These are phyloP conservation scores for Colletotrichum costaricense DNA, from an alignment of 2,329 filamentous ascomycete genomes.

Conservation along the genomic window DNA sequence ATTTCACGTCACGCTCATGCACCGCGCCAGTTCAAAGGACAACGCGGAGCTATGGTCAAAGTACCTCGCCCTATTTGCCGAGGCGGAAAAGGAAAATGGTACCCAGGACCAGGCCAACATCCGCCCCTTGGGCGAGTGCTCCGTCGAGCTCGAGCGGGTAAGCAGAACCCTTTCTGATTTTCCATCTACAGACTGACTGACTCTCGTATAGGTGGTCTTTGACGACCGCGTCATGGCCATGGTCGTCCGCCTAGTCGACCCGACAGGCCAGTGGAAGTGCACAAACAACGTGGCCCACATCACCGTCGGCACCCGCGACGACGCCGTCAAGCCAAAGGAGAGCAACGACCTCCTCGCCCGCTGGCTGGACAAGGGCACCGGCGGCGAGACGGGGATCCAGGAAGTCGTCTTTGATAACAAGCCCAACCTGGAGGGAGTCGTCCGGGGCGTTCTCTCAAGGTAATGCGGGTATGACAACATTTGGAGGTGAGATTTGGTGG, in stretches of 20 bases:
- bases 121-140: conserved; percentile 69
- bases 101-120: conserved; percentile 45
- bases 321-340: conserved; percentile 88
- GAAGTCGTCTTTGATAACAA: conserved; percentile 63
- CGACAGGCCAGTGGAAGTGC: conserved; percentile 71
- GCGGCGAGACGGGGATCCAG: conserved; percentile 54
- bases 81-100: conserved; percentile 47
- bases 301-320: conserved; percentile 84
- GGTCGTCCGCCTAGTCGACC: conserved; percentile 78
- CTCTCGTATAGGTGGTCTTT: conserved; percentile 73
- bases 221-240: conserved; percentile 92
- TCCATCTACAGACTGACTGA: too few relatives aligned
- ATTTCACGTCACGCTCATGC: conserved; percentile 96
- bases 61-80: conserved; percentile 71
- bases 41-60: conserved; percentile 80
- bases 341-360: conserved; percentile 84
- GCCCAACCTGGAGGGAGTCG: conserved; percentile 59
- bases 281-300: conserved; percentile 86
- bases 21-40: conserved; percentile 72
- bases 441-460: conserved; percentile 60
- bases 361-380: conserved; percentile 74
- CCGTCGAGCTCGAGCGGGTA: conserved; percentile 71
- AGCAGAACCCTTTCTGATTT: conserved; percentile 35
- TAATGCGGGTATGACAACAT: conserved; percentile 41
- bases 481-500: too few relatives aligned